Evolutionary conservation across 1,284 basidiomycete genomes (phyloP).

Genomic region (Mycosarcoma mackinlayi): DNA sequence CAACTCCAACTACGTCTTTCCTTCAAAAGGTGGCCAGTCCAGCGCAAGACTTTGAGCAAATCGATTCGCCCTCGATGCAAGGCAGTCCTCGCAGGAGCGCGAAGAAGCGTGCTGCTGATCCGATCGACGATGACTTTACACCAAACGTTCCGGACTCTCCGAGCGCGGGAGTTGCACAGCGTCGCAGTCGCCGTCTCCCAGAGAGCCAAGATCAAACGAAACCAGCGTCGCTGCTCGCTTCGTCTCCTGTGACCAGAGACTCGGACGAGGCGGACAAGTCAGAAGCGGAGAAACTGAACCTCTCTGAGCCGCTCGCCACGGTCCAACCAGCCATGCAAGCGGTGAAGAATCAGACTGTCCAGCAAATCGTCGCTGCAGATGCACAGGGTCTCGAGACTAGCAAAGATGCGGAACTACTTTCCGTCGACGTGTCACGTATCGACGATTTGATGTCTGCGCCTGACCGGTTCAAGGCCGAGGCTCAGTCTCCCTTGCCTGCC

Average conservation of each 20-base stretch:
- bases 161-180: slow-evolving; percentile 11
- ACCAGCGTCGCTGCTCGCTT: slow-evolving; percentile 16
- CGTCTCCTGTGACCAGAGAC: slow-evolving; percentile 2
- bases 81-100: background rate
- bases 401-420: background rate
- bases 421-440: slow-evolving; percentile 13
- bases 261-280: background rate
- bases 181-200: slow-evolving; percentile 10
- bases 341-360: background rate
- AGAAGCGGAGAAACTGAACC: background rate
- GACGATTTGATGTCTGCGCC: slow-evolving; percentile 20
- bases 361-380: background rate
- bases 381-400: background rate
- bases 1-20: no score
- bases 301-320: background rate
- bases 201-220: background rate
- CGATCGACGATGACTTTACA: background rate
- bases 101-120: background rate
- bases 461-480: slow-evolving; percentile 8
- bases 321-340: background rate
- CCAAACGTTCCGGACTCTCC: slow-evolving; percentile 18
- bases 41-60: background rate
- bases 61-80: background rate
- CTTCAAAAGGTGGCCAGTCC: no score
- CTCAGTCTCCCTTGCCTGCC: background rate